Evolutionary conservation across 2,329 filamentous ascomycete species (phyloP).

Genomic region (Chaetoscypha palmicola): DNA sequence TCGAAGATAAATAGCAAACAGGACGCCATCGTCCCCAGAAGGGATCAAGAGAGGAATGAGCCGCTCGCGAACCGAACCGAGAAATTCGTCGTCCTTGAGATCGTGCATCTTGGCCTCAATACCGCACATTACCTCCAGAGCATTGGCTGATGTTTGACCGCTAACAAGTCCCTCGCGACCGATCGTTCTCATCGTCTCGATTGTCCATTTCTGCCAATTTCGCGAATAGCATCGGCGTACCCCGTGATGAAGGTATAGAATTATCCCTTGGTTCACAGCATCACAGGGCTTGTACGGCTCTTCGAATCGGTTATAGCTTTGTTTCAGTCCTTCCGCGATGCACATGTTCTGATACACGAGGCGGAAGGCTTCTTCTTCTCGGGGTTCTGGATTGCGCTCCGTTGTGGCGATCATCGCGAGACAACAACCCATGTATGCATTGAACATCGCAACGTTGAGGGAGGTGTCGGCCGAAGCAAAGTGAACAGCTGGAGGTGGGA

Average conservation of each 20-base stretch:
- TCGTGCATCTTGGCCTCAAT: slow-evolving; percentile 7
- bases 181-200: slow-evolving; percentile 12
- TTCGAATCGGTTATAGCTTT: not conserved
- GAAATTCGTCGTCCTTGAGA: slow-evolving; percentile 1
- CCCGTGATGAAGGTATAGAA: slow-evolving; percentile 15
- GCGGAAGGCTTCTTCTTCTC: slow-evolving; percentile 13
- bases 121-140: slow-evolving; percentile 14
- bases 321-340: slow-evolving; percentile 9
- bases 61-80: slow-evolving; percentile 11
- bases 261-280: slow-evolving; percentile 16
- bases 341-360: slow-evolving; percentile 17
- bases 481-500: slow-evolving; percentile 6
- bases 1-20: slow-evolving; percentile 13
- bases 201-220: slow-evolving; percentile 17
- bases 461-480: slow-evolving; percentile 13
- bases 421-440: slow-evolving; percentile 14
- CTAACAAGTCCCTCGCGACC: slow-evolving; percentile 17
- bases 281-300: slow-evolving; percentile 19
- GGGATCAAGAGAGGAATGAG: slow-evolving; percentile 17
- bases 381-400: slow-evolving; percentile 1
- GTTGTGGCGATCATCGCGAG: slow-evolving; percentile 14
- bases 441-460: slow-evolving; percentile 14
- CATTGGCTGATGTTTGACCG: slow-evolving; percentile 13
- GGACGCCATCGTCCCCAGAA: slow-evolving; percentile 7
- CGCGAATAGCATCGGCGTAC: slow-evolving; percentile 18